These are phyloP conservation scores for Epichloe festucae DNA, from an alignment of 2,329 filamentous ascomycete species.

Conservation along the genomic window DNA sequence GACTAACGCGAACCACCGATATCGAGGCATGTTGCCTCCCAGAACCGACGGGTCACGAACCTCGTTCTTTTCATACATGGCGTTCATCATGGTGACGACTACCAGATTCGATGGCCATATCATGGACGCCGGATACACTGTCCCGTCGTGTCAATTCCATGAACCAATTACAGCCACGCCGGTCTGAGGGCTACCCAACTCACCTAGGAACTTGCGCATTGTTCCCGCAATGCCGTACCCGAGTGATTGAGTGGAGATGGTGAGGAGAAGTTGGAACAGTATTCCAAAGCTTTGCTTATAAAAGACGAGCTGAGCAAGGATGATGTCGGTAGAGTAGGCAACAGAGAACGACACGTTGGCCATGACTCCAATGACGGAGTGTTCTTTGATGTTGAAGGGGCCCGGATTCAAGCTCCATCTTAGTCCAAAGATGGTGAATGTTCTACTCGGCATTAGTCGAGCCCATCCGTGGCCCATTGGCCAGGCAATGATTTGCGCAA, in stretches of 20 bases:
- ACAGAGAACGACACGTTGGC: conserved; percentile 57
- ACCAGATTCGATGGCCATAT: conserved; percentile 62
- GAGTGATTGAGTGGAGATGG: conserved; percentile 54
- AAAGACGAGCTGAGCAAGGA: conserved; percentile 57
- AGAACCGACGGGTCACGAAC: conserved; percentile 36
- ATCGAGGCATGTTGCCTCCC: conserved; percentile 54
- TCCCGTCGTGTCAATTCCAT: neutral
- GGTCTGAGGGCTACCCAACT: conserved; percentile 8
- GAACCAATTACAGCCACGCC: neutral
- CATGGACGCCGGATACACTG: conserved; percentile 55
- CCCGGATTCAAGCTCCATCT: conserved; percentile 50
- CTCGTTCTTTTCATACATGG: conserved; percentile 53
- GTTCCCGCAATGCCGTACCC: conserved; percentile 59
- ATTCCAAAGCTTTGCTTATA: conserved; percentile 60
- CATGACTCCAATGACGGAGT: conserved; percentile 56
- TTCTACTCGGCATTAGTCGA: conserved; percentile 34
- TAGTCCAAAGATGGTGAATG: conserved; percentile 39
- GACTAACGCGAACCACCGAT: conserved; percentile 48
- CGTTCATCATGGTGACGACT: conserved; percentile 54
- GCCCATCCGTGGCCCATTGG: conserved; percentile 51
- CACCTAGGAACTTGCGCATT: conserved; percentile 50
- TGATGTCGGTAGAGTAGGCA: conserved; percentile 62
- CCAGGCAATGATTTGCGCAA: conserved; percentile 53
- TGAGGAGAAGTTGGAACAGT: conserved; percentile 51
- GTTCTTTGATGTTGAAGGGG: conserved; percentile 59